Evolutionary conservation across 768 basidiomycete genomes (phyloP).

Genomic region (Holtermannia corniformis): DNA sequence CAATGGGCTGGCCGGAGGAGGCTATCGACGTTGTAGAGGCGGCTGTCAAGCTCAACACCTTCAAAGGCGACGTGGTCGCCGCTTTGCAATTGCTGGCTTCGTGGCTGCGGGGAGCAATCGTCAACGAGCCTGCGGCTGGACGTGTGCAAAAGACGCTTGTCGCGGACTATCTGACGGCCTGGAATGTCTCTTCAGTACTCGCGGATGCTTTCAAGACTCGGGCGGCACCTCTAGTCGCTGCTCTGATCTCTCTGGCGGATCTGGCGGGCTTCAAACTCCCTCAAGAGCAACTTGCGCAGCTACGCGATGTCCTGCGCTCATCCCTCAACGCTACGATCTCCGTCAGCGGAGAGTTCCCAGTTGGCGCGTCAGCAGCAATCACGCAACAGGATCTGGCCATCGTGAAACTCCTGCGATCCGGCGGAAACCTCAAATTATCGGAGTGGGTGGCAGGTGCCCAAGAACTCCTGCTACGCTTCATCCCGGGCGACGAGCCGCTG

Average conservation of each 20-base stretch:
- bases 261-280: background rate
- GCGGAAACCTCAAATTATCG: background rate
- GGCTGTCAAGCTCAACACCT: background rate
- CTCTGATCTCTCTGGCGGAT: background rate
- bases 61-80: constrained; percentile 12
- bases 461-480: constrained; percentile 10
- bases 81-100: constrained; percentile 53
- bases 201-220: background rate
- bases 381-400: background rate
- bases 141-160: constrained; percentile 50
- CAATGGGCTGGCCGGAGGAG: constrained; percentile 64
- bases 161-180: background rate
- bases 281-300: background rate
- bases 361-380: background rate
- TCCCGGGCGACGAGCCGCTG: constrained; percentile 66
- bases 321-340: background rate
- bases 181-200: background rate
- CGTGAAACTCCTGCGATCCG: background rate
- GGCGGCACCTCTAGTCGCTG: background rate
- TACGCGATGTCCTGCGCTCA: background rate
- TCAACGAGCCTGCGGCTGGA: constrained; percentile 63
- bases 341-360: background rate
- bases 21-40: constrained; percentile 9
- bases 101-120: constrained; percentile 66
- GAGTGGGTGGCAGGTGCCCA: background rate